phyloP scores from a whole-genome alignment of 1,139 yeast genomes.

The Geotrichum cucujoidarum region DNA sequence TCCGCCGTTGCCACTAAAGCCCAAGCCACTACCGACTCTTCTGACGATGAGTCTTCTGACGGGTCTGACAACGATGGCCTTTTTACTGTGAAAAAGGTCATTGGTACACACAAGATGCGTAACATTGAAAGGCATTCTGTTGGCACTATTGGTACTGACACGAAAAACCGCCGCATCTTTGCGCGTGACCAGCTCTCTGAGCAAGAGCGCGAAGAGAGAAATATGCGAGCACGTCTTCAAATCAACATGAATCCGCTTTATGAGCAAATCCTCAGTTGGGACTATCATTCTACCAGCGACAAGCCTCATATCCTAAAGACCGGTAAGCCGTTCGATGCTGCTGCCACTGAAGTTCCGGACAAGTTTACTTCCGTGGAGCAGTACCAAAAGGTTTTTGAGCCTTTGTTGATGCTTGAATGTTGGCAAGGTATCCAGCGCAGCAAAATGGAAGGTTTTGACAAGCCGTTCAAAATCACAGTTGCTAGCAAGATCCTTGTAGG shows the following conservation, averaged over 20 bases:
- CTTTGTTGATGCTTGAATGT: constrained; percentile 78
- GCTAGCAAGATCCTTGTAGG: constrained; percentile 20
- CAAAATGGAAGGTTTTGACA: constrained; percentile 54
- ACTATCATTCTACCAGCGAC: constrained; percentile 53
- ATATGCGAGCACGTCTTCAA: constrained; percentile 73
- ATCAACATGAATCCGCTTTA: constrained; percentile 77
- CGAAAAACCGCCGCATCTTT: constrained; percentile 10
- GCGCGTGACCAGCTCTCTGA: constrained; percentile 16
- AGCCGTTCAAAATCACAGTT: constrained; percentile 51
- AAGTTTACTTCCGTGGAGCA: constrained; percentile 54
- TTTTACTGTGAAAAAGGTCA: constrained; percentile 23
- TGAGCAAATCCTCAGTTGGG: constrained; percentile 68
- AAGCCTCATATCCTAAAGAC: constrained; percentile 53
- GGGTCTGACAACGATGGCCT: constrained; percentile 31
- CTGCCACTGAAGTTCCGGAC: constrained; percentile 42
- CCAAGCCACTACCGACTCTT: not conserved
- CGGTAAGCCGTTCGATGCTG: constrained; percentile 55
- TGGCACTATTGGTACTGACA: constrained; percentile 8
- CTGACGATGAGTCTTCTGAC: constrained; percentile 30
- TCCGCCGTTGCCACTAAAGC: constrained; percentile 23
- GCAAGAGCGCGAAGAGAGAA: constrained; percentile 63
- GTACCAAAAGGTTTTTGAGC: constrained; percentile 66
- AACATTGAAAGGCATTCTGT: constrained; percentile 21
- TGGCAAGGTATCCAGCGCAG: constrained; percentile 88
- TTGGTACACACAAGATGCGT: constrained; percentile 18